Conservation (phyloP, 2,329 filamentous ascomycete species). For the Xylariaceae sp. region DNA sequence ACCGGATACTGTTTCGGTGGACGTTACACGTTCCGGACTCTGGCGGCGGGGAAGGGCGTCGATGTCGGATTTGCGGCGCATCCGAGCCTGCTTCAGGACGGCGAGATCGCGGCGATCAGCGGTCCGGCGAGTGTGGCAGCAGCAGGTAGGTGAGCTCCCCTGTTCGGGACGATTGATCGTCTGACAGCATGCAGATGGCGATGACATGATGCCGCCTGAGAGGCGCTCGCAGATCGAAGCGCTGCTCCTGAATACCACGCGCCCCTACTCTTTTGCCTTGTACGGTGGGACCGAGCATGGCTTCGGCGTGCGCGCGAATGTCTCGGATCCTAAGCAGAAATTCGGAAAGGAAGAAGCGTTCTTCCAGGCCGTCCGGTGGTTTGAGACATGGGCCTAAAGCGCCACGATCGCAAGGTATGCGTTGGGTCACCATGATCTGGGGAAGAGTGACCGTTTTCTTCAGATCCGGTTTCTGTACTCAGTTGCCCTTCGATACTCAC, state of each 20-base stretch:
- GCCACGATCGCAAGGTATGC: no score
- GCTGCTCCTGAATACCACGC: slow-evolving; percentile 47
- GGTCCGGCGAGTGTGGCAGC: slow-evolving; percentile 59
- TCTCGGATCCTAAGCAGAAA: slow-evolving; percentile 44
- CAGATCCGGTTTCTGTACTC: no score
- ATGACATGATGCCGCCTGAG: slow-evolving; percentile 52
- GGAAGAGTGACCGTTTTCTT: no score
- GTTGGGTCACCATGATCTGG: no score
- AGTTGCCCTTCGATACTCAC: no score
- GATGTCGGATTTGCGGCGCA: slow-evolving; percentile 61
- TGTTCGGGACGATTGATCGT: neutral
- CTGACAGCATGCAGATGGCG: slow-evolving; percentile 40
- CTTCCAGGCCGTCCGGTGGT: slow-evolving; percentile 11
- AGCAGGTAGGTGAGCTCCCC: slow-evolving; percentile 41
- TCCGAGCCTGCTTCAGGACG: slow-evolving; percentile 55
- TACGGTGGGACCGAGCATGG: slow-evolving; percentile 69
- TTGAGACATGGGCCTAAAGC: neutral
- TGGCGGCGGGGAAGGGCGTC: slow-evolving; percentile 46
- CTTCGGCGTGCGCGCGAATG: slow-evolving; percentile 66
- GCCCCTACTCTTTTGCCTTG: slow-evolving; percentile 64
- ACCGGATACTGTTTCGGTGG: slow-evolving; percentile 65
- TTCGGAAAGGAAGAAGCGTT: slow-evolving; percentile 79
- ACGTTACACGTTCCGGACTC: slow-evolving; percentile 50
- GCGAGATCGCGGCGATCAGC: slow-evolving; percentile 53
- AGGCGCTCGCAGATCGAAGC: slow-evolving; percentile 55